These are phyloP conservation scores for Poa pratensis DNA, from an alignment of 176 grass and related monocot genomes.

Conservation along the genomic window DNA sequence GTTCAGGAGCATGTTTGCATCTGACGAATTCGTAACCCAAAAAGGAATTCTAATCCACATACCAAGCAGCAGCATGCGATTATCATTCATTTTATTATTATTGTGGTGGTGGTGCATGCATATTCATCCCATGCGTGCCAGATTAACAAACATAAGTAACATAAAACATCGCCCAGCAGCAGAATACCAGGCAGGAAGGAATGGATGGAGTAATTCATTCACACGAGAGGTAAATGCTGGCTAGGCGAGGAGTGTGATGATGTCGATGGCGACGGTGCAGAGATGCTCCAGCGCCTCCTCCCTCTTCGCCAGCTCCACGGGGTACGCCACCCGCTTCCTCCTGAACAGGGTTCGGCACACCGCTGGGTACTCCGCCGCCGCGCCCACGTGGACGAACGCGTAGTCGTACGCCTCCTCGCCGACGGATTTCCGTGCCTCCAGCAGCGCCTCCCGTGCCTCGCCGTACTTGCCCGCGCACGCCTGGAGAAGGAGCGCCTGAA, in stretches of 20 bases:
- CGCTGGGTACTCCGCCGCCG: conserved; percentile 79
- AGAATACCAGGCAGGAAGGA: background rate
- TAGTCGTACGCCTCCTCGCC: conserved; percentile 66
- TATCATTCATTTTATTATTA: too few species aligned
- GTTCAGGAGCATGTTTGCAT: too few species aligned
- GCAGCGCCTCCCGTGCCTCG: conserved; percentile 57
- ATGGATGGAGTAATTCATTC: background rate
- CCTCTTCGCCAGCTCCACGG: conserved; percentile 50
- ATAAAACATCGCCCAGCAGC: background rate
- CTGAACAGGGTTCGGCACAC: conserved; percentile 64
- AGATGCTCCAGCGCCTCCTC: conserved; percentile 64
- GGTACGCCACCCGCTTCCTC: conserved; percentile 46
- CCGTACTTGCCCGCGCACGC: conserved; percentile 67
- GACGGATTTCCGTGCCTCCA: conserved; percentile 47
- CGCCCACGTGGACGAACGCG: conserved; percentile 70
- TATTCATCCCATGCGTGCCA: too few species aligned
- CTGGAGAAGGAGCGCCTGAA: conserved; percentile 20
- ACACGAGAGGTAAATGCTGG: background rate
- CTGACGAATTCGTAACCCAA: too few species aligned
- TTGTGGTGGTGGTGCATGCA: too few species aligned
- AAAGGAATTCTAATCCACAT: too few species aligned
- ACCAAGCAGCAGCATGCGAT: too few species aligned
- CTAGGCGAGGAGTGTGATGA: conserved; percentile 63
- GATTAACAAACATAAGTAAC: too few species aligned
- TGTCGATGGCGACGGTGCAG: conserved; percentile 74